Percentiles rank a stretch among this genome's conserved stretches.
These are phyloP conservation scores for Nannochloropsis gaditana DNA, from an alignment of 108 stramenopile genomes.

Conservation along the genomic window DNA sequence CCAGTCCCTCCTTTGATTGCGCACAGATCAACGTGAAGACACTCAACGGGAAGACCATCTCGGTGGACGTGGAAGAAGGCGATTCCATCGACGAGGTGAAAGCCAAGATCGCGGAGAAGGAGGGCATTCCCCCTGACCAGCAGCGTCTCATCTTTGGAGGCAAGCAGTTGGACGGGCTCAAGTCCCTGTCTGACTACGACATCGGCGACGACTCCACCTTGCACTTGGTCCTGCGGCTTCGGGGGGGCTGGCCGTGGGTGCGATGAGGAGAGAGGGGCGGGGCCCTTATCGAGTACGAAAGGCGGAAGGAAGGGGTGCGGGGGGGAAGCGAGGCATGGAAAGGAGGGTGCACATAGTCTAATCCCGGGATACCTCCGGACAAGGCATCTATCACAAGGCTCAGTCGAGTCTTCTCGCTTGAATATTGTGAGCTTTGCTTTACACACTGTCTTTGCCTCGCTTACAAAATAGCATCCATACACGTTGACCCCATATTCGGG, in stretches of 20 bases:
- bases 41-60: constrained; percentile 82
- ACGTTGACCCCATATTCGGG: too few relatives aligned
- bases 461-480: too few relatives aligned
- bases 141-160: constrained; percentile 89
- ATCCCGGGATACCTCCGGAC: too few relatives aligned
- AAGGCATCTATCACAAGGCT: too few relatives aligned
- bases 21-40: constrained; percentile 83
- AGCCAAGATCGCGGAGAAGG: constrained; percentile 89
- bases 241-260: constrained; percentile 10
- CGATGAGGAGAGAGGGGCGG: background rate
- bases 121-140: constrained; percentile 87
- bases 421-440: too few relatives aligned
- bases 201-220: constrained; percentile 86
- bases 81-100: constrained; percentile 91
- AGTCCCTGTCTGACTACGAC: constrained; percentile 83
- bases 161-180: constrained; percentile 84
- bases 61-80: constrained; percentile 83
- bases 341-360: too few relatives aligned
- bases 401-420: too few relatives aligned
- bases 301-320: too few relatives aligned
- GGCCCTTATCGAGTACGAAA: background rate
- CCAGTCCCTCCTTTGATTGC: background rate
- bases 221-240: constrained; percentile 80
- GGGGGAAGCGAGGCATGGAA: too few relatives aligned
- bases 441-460: too few relatives aligned